Conservation (phyloP, 2,329 filamentous ascomycete genomes). For the Monilinia fructigena region DNA sequence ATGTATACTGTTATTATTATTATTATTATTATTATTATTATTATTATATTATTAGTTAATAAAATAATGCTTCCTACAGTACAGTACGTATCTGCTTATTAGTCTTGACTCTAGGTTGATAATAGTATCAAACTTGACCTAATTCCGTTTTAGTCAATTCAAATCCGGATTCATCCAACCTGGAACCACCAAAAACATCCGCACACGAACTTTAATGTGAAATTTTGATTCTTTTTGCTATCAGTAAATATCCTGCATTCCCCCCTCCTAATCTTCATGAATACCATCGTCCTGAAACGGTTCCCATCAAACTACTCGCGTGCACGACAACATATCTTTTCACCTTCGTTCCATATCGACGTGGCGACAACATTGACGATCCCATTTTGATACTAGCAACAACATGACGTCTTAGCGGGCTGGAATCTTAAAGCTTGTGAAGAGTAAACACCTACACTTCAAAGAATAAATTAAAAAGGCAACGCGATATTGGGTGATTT, state of each 20-base stretch:
- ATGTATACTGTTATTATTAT: no score
- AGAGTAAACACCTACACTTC: background rate
- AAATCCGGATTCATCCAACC: conserved; percentile 16
- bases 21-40: no score
- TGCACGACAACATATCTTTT: background rate
- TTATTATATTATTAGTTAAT: no score
- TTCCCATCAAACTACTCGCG: background rate
- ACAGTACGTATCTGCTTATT: background rate
- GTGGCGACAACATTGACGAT: conserved; percentile 15
- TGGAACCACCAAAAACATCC: background rate
- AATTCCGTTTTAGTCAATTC: conserved; percentile 9
- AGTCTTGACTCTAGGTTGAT: conserved; percentile 4
- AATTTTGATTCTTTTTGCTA: background rate
- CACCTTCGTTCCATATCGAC: background rate
- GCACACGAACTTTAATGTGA: background rate
- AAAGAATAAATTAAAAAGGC: background rate
- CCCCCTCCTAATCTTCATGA: background rate
- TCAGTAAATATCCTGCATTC: background rate
- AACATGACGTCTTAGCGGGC: conserved; percentile 7
- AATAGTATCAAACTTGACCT: conserved; percentile 8
- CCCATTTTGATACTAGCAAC: background rate
- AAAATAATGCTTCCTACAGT: no score
- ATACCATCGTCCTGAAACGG: background rate
- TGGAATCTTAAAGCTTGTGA: background rate
- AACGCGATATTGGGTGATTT: background rate